A percentile compares a stretch with the other conserved stretches of the same genome.
Conservation (phyloP, 805 yeast genomes). For the Kuraishia borneana region DNA sequence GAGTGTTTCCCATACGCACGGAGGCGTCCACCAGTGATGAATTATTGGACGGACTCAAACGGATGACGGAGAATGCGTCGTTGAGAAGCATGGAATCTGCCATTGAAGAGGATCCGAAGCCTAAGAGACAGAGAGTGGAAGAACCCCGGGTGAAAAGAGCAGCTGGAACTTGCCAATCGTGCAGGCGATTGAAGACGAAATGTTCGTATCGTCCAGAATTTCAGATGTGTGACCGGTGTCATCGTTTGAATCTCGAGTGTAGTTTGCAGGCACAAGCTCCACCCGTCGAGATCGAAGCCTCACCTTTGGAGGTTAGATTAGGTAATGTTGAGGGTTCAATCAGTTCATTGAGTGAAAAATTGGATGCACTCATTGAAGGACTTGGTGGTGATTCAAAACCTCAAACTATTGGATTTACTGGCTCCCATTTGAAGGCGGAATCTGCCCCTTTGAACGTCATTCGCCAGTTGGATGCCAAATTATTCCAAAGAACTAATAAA, state of each 20-base stretch:
- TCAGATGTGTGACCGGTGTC: constrained; percentile 42
- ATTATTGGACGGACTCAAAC: constrained; percentile 6
- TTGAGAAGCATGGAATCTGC: constrained; percentile 2
- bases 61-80: constrained; percentile 7
- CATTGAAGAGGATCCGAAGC: constrained; percentile 2
- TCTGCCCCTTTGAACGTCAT: constrained; percentile 20
- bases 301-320: constrained; percentile 8
- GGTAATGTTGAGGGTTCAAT: constrained; percentile 6
- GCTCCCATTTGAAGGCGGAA: constrained; percentile 1
- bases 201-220: constrained; percentile 36
- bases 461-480: constrained; percentile 15
- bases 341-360: neutral
- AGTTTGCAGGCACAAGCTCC: constrained; percentile 23
- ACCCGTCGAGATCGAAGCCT: constrained; percentile 5
- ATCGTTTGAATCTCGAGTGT: constrained; percentile 33
- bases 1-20: constrained; percentile 9
- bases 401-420: neutral
- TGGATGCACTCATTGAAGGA: neutral
- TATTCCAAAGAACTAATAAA: constrained; percentile 12
- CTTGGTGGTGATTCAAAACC: neutral
- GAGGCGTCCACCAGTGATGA: constrained; percentile 11
- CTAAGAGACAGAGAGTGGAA: neutral
- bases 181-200: constrained; percentile 46
- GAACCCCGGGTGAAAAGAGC: constrained; percentile 14
- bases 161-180: constrained; percentile 32